phyloP scores from a whole-genome alignment of 2,329 filamentous ascomycete genomes.

The Neonectria neomacrospora region DNA sequence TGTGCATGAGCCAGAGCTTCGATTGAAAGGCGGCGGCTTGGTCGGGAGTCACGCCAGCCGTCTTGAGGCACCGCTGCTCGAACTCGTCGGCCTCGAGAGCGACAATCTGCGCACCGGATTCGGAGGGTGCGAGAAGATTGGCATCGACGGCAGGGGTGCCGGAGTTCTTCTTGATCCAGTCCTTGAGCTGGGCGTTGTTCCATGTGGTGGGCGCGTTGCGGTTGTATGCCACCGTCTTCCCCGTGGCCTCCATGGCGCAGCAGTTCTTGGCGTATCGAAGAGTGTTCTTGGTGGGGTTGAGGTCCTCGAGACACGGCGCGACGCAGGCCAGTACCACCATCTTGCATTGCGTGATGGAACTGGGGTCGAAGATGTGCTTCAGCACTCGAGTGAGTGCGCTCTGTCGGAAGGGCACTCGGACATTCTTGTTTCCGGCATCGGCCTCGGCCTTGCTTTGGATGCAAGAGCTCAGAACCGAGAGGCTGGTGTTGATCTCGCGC shows the following conservation, averaged over 20 bases:
- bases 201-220: constrained; percentile 51
- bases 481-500: constrained; percentile 59
- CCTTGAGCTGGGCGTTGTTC: constrained; percentile 51
- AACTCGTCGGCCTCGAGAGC: constrained; percentile 54
- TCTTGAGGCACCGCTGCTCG: constrained; percentile 53
- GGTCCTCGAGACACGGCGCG: constrained; percentile 59
- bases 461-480: constrained; percentile 63
- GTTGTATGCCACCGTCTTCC: constrained; percentile 39
- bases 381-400: constrained; percentile 59
- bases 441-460: constrained; percentile 57
- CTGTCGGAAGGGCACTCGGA: constrained; percentile 58
- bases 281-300: constrained; percentile 59
- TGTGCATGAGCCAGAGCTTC: constrained; percentile 57
- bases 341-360: constrained; percentile 50
- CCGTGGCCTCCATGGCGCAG: constrained; percentile 50
- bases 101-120: constrained; percentile 55
- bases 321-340: constrained; percentile 60
- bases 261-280: constrained; percentile 61
- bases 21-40: constrained; percentile 56
- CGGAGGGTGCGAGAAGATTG: constrained; percentile 51
- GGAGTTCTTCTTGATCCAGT: constrained; percentile 55
- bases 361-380: constrained; percentile 61
- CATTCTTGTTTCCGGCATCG: constrained; percentile 48
- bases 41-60: constrained; percentile 47
- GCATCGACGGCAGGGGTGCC: constrained; percentile 51